Percentiles rank a stretch among this genome's conserved stretches.
Conservation (phyloP, 202 grass and related monocot species). For the Dendrocalamus latiflorus region DNA sequence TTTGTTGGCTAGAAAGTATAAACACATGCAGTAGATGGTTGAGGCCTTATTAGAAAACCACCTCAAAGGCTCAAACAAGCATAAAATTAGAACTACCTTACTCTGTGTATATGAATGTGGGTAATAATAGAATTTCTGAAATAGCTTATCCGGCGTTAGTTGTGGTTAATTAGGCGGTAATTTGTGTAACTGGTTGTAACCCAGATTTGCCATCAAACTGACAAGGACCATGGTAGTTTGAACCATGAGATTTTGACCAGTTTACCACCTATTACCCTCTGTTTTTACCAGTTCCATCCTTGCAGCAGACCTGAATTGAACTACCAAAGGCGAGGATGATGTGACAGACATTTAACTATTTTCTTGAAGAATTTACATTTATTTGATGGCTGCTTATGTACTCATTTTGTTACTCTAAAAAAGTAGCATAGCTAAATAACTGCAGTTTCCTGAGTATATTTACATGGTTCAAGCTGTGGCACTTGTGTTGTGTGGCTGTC, state of each 20-base stretch:
- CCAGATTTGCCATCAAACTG: conserved; percentile 15
- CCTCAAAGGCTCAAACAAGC: background rate
- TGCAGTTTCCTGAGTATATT: background rate
- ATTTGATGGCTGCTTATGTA: background rate
- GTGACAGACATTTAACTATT: background rate
- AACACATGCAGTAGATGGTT: background rate
- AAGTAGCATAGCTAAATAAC: conserved; percentile 11
- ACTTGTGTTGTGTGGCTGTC: background rate
- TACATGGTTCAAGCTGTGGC: conserved; percentile 7
- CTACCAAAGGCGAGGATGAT: background rate
- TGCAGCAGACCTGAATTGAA: conserved; percentile 5
- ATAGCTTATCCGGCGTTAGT: background rate
- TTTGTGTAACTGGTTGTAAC: background rate
- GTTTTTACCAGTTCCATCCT: conserved; percentile 4
- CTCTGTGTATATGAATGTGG: background rate
- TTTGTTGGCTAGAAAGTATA: conserved; percentile 1
- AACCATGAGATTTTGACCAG: conserved; percentile 9
- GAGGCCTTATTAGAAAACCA: conserved; percentile 19
- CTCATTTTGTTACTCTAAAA: background rate
- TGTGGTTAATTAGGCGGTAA: conserved; percentile 7
- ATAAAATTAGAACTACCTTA: background rate
- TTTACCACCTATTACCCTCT: background rate
- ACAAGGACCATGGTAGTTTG: conserved; percentile 13
- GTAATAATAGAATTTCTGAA: conserved; percentile 16
- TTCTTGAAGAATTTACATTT: conserved; percentile 13